Conservation (phyloP, 73 alveolate species). For the Paramecium bursaria region DNA sequence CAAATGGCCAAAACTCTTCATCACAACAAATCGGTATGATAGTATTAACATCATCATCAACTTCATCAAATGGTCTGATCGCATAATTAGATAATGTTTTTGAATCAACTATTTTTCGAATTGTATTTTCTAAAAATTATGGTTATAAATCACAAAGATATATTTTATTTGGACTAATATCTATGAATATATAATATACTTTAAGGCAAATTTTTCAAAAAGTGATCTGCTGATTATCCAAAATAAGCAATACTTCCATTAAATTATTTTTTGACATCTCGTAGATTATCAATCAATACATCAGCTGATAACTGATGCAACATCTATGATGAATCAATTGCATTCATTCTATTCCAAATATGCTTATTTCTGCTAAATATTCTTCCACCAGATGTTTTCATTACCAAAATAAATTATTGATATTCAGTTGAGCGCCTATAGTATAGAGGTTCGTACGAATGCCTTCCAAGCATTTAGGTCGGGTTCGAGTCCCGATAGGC, state of each 20-base stretch:
- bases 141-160: conserved; percentile 11
- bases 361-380: too few species aligned
- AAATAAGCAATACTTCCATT: neutral
- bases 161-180: neutral
- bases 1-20: conserved; percentile 69
- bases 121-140: neutral
- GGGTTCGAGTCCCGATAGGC: conserved; percentile 94
- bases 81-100: neutral
- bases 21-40: conserved; percentile 46
- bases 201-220: conserved; percentile 1
- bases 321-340: too few species aligned
- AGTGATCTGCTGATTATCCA: neutral
- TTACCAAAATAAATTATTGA: neutral
- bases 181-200: neutral
- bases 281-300: neutral
- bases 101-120: neutral
- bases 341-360: too few species aligned
- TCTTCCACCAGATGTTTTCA: too few species aligned
- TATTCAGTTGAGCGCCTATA: conserved; percentile 70
- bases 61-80: neutral
- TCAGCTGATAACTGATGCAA: too few species aligned
- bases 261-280: neutral
- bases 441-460: conserved; percentile 91
- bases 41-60: neutral
- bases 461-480: conserved; percentile 93